These are phyloP conservation scores for Tilletia indica DNA, from an alignment of 1,284 basidiomycete species.

Conservation along the genomic window DNA sequence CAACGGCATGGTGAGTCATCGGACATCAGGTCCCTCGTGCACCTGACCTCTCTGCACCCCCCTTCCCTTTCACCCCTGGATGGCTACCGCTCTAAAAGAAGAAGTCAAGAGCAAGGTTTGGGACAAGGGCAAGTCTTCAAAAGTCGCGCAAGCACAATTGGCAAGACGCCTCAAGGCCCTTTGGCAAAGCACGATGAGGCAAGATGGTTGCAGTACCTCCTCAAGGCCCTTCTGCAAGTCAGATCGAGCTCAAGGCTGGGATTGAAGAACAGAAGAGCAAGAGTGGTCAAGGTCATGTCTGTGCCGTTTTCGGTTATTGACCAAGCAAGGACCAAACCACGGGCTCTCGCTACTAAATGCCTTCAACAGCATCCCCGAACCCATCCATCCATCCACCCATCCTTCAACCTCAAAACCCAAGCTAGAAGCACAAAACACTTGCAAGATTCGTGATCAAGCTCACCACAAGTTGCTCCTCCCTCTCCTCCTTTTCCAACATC, in stretches of 20 bases:
- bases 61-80: background rate
- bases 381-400: background rate
- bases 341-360: too few relatives aligned
- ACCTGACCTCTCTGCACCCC: too few relatives aligned
- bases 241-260: conserved; percentile 3
- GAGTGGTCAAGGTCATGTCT: too few relatives aligned
- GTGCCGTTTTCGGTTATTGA: too few relatives aligned
- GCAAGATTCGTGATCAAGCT: conserved; percentile 6
- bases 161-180: background rate
- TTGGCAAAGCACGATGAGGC: background rate
- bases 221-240: conserved; percentile 1
- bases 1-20: conserved; percentile 78
- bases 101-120: too few relatives aligned
- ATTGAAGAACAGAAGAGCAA: background rate
- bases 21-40: background rate
- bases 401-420: background rate
- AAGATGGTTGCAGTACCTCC: background rate
- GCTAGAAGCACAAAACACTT: background rate
- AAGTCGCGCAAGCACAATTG: too few relatives aligned
- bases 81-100: background rate
- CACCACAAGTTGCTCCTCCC: background rate
- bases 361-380: background rate
- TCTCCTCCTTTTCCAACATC: background rate
- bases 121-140: background rate
- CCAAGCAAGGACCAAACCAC: too few relatives aligned